Percentiles rank a stretch among this genome's conserved stretches.
These are phyloP conservation scores for Coemansia sp. DNA, from an alignment of 192 early-diverging fungal species.

Conservation along the genomic window DNA sequence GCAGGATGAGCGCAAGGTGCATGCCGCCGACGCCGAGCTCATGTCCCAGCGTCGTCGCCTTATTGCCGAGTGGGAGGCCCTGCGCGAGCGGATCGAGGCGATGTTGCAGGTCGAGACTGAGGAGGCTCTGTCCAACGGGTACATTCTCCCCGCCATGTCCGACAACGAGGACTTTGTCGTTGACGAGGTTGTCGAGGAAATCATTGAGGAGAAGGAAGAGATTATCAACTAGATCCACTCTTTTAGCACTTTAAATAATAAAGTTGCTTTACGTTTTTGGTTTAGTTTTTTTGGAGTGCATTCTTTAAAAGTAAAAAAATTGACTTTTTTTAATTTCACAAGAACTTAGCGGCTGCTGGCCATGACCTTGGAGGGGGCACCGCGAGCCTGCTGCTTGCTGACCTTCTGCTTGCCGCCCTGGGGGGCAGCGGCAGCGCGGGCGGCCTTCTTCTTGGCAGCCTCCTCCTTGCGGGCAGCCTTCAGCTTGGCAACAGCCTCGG, in stretches of 20 bases:
- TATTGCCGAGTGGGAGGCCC: constrained; percentile 83
- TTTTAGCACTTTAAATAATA: background rate
- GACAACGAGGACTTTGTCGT: constrained; percentile 90
- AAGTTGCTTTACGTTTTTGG: no score
- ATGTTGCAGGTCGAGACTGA: constrained; percentile 61
- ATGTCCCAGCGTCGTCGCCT: constrained; percentile 75
- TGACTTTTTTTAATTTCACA: no score
- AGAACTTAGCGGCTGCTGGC: constrained; percentile 47
- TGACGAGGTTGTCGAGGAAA: constrained; percentile 85
- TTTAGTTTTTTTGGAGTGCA: no score
- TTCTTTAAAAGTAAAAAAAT: no score
- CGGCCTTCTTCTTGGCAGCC: constrained; percentile 85
- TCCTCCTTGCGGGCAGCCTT: constrained; percentile 95
- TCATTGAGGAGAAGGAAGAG: constrained; percentile 57
- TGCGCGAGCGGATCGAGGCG: constrained; percentile 67
- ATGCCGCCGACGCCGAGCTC: constrained; percentile 73
- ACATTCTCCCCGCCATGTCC: constrained; percentile 74
- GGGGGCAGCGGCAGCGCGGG: constrained; percentile 66
- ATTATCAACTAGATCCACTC: constrained; percentile 27
- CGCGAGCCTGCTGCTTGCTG: constrained; percentile 50
- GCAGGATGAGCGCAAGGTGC: constrained; percentile 76
- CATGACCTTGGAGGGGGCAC: constrained; percentile 44
- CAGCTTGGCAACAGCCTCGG: constrained; percentile 78
- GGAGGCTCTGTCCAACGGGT: constrained; percentile 61
- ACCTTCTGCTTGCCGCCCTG: constrained; percentile 27